These are phyloP conservation scores for peach (Prunus persica) DNA, from an alignment of 306 rosid species.

Conservation along the genomic window DNA sequence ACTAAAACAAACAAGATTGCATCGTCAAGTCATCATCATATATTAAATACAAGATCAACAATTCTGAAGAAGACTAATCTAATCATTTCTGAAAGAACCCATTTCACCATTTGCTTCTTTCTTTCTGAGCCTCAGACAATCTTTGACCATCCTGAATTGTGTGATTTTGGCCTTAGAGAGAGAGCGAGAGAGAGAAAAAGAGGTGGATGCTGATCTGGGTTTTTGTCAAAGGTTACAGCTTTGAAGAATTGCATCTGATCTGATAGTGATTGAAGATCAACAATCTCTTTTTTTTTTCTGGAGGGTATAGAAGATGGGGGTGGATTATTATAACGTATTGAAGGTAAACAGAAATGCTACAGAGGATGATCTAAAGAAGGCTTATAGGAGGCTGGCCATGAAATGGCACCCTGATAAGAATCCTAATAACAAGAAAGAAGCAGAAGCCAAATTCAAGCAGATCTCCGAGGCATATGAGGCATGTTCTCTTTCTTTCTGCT, in stretches of 20 bases:
- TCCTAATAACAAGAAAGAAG: conserved; percentile 76
- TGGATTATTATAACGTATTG: conserved; percentile 82
- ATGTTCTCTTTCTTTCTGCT: conserved; percentile 20
- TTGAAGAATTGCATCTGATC: conserved; percentile 30
- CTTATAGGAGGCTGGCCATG: conserved; percentile 86
- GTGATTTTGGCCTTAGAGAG: background rate
- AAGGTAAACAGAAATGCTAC: conserved; percentile 66
- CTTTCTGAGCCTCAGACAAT: background rate
- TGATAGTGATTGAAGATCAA: conserved; percentile 18
- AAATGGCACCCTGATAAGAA: conserved; percentile 99
- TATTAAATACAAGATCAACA: too few relatives aligned
- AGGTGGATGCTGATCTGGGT: conserved; percentile 27
- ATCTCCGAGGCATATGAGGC: conserved; percentile 97
- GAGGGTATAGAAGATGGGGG: conserved; percentile 51
- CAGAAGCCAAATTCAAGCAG: conserved; percentile 95
- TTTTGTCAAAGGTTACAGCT: conserved; percentile 20
- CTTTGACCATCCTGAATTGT: background rate
- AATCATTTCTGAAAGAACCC: background rate
- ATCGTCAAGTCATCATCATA: background rate
- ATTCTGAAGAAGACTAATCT: background rate
- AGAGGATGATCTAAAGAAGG: conserved; percentile 91
- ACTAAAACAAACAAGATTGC: background rate
- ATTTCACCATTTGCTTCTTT: conserved; percentile 12
- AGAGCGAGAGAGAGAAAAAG: background rate
- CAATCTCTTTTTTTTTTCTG: background rate